A percentile compares a stretch with the other conserved stretches of the same genome.
Evolutionary conservation across 306 rosid species (phyloP).

Genomic region (Fagus sylvatica): DNA sequence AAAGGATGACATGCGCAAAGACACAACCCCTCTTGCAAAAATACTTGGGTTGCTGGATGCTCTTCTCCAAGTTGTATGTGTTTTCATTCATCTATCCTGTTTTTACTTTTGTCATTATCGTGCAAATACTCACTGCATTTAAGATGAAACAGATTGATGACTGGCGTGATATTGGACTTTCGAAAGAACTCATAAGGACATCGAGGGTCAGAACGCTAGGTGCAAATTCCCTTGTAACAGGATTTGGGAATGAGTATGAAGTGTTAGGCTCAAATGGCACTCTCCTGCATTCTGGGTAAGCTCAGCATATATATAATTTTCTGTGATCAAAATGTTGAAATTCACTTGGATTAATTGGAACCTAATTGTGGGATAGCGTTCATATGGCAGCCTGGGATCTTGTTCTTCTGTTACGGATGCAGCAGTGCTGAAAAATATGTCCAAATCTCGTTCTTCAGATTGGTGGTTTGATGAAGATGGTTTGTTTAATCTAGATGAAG

Average conservation of each 20-base stretch:
- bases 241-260: conserved; percentile 82
- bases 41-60: conserved; percentile 97
- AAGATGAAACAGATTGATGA: conserved; percentile 74
- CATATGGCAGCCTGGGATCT: conserved; percentile 52
- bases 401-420: conserved; percentile 58
- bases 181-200: conserved; percentile 59
- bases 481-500: conserved; percentile 86
- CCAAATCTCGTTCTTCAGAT: conserved; percentile 62
- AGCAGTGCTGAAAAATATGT: conserved; percentile 40
- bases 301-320: neutral
- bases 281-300: conserved; percentile 58
- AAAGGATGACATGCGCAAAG: conserved; percentile 89
- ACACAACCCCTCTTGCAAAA: conserved; percentile 77
- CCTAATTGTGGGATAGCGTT: conserved; percentile 35
- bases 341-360: conserved; percentile 16
- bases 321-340: conserved; percentile 13
- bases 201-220: conserved; percentile 74
- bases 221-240: conserved; percentile 67
- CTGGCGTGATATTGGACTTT: conserved; percentile 94
- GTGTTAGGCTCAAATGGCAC: conserved; percentile 61
- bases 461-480: conserved; percentile 92
- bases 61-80: conserved; percentile 90
- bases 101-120: conserved; percentile 7
- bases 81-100: neutral
- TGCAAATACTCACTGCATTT: neutral